Base-by-base conservation (phyloP, 108 stramenopile genomes). In the Epithemia pelagica region DNA sequence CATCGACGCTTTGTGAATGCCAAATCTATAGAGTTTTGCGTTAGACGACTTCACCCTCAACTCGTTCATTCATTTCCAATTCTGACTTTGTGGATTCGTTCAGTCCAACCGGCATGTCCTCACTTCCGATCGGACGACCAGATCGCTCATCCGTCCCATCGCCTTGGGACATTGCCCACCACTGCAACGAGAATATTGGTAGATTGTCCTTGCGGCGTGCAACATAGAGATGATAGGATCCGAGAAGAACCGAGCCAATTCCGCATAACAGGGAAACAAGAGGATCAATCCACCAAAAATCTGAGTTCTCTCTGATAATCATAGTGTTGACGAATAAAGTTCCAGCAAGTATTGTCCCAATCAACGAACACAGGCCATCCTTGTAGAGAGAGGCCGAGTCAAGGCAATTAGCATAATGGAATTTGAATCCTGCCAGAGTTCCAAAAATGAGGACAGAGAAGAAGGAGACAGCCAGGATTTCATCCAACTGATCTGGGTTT, bases 351-450 rank as follows among this genome's bases (percentile, higher is more conserved):
- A 83, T 59, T 2, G 87, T 79, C 27, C 87, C 90, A 72, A 91
- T 85, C 58, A 88, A 61, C 26, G 83, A 84, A 65, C 90, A 91
- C 30, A 88, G 66, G 5, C 82, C 90, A 74, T 91, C 90, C 66
- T 88, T 91, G 59, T 85, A 64, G 32, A 91, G 57, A 19, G 78
- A 78, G 33, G 79, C 64, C 2, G 81, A 82, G 28, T 75, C 54
- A 71, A 91, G 62, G n/a, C 55, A 66, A 1, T 31, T 64, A 0
- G 86, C 74, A 60, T 84, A 88, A 26, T 80, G 81, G 56, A 91
- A 85, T 54, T 91, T 91, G 75, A 88, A 60, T 0, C 78, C n/a
- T 10, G 83, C 65, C 53, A 91, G 27, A 0, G 61, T n/a, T 28
- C 87, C 90, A 70, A 85, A 91, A 23, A 85, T 58, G 10, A 84